phyloP scores from a whole-genome alignment of 352 stramenopile species.

The Phytophthora kernoviae region DNA sequence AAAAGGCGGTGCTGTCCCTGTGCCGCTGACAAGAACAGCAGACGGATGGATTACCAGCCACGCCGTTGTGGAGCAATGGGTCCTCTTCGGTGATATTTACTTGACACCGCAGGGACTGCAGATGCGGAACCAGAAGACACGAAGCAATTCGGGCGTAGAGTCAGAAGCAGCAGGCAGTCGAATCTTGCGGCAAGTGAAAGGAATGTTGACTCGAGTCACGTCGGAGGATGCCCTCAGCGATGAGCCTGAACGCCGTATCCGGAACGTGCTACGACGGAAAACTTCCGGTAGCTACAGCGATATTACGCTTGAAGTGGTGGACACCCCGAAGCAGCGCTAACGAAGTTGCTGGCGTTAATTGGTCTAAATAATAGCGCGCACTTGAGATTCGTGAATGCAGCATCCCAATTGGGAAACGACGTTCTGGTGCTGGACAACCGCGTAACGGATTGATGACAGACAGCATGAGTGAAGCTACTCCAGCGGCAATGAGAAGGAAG shows the following conservation, averaged over 20 bases:
- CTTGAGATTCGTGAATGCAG: constrained; percentile 12
- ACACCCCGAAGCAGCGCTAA: constrained; percentile 60
- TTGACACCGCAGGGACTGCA: constrained; percentile 66
- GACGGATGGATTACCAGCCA: constrained; percentile 86
- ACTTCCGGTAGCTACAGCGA: constrained; percentile 86
- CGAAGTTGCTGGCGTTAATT: constrained; percentile 1
- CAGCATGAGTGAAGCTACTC: constrained; percentile 8
- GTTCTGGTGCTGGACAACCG: background rate
- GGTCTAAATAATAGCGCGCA: constrained; percentile 36
- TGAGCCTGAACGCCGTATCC: constrained; percentile 74
- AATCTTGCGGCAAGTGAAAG: constrained; percentile 49
- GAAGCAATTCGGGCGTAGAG: constrained; percentile 60
- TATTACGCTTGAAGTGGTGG: constrained; percentile 65
- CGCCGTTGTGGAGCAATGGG: constrained; percentile 81
- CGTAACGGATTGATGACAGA: constrained; percentile 26
- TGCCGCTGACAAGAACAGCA: constrained; percentile 74
- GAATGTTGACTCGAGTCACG: constrained; percentile 39
- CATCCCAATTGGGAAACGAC: constrained; percentile 18
- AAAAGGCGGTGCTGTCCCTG: constrained; percentile 74
- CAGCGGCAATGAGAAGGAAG: constrained; percentile 23
- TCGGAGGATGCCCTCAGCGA: constrained; percentile 56
- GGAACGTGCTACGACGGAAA: constrained; percentile 67
- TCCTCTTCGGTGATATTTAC: constrained; percentile 81
- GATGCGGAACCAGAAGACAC: constrained; percentile 55
- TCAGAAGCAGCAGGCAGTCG: constrained; percentile 44